Evolutionary conservation across 73 alveolate species (phyloP).

Genomic region (Stentor coeruleus): DNA sequence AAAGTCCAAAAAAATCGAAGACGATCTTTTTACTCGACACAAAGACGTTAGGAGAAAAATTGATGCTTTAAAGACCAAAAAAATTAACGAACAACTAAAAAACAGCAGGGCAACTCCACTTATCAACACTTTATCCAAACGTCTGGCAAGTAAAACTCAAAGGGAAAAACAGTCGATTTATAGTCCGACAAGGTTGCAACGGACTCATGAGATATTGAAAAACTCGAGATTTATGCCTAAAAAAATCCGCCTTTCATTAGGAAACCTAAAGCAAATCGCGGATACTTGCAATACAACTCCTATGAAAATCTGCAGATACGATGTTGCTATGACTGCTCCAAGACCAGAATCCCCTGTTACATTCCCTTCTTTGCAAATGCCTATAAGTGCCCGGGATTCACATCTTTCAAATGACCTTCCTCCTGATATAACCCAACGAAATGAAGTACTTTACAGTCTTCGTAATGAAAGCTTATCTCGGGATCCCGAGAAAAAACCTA

Average conservation of each 20-base stretch:
- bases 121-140: neutral
- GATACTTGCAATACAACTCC: neutral
- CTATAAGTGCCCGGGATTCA: neutral
- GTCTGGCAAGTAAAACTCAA: neutral
- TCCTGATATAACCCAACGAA: neutral
- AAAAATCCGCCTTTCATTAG: neutral
- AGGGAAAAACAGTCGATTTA: neutral
- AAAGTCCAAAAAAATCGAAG: neutral
- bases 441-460: neutral
- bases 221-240: neutral
- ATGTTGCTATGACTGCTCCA: neutral
- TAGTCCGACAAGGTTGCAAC: neutral
- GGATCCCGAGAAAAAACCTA: neutral
- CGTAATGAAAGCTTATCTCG: neutral
- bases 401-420: neutral
- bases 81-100: neutral
- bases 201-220: conserved; percentile 1
- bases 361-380: neutral
- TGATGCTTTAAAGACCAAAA: neutral
- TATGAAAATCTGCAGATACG: neutral
- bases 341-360: neutral
- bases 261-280: neutral
- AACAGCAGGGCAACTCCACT: neutral
- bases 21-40: neutral
- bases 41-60: neutral